A percentile compares a stretch with the other conserved stretches of the same genome.
These are phyloP conservation scores for Calonectria crousiana DNA, from an alignment of 2,329 filamentous ascomycete species.

Conservation along the genomic window DNA sequence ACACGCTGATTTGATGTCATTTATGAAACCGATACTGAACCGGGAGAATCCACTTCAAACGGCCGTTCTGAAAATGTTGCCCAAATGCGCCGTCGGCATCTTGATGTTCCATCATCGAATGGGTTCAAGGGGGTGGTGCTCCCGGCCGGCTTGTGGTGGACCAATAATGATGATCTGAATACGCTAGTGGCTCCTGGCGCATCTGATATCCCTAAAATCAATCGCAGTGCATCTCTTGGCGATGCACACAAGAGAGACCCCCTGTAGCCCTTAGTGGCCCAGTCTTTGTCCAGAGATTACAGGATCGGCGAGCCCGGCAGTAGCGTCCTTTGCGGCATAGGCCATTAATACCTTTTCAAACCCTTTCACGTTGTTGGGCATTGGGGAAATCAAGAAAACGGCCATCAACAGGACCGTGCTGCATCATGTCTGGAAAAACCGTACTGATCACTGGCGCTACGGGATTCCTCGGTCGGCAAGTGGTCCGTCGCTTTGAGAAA, in stretches of 20 bases:
- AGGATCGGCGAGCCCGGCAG: not conserved
- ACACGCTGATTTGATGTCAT: not conserved
- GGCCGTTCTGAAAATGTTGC: not conserved
- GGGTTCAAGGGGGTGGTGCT: not conserved
- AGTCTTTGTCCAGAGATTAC: too few species aligned
- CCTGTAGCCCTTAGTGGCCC: not conserved
- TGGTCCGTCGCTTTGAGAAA: conserved; percentile 76
- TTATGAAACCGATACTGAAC: not conserved
- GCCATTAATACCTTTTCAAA: not conserved
- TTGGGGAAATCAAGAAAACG: not conserved
- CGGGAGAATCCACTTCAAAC: not conserved
- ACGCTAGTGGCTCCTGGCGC: not conserved
- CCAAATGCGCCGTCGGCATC: not conserved
- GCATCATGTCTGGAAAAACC: conserved; percentile 51
- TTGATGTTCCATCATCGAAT: not conserved
- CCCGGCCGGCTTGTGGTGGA: not conserved
- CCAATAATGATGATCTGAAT: not conserved
- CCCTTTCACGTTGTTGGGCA: not conserved
- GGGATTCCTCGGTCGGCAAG: conserved; percentile 84
- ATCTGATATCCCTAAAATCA: not conserved
- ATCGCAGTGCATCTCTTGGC: not conserved
- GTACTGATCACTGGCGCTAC: conserved; percentile 87
- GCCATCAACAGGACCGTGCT: not conserved
- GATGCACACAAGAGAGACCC: not conserved
- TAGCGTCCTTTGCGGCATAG: not conserved